Evolutionary conservation across 768 basidiomycete genomes (phyloP), one percentile per base, ranked within the genome.

Genomic region (Boletus rex-veris): DNA sequence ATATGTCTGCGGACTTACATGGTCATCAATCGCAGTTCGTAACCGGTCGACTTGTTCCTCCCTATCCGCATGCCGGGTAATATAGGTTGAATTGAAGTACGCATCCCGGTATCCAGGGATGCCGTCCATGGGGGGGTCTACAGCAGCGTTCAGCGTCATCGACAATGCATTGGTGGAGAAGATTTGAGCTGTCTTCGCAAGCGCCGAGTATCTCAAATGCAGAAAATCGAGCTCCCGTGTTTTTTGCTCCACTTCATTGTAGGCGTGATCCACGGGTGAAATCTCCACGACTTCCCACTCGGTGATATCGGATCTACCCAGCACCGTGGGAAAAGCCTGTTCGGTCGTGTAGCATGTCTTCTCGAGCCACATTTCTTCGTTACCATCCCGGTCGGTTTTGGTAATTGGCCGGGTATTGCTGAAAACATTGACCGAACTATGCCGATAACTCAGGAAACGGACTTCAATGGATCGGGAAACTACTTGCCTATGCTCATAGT

Each of bases 301-400:
- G 30, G 92, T 75, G 40, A 98, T 82, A 64, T 97, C 94, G 1
- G 92, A 93, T 21, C 96, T 83, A 31, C 90, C 84, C 36, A 98
- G 80, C 3, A 98, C 89, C 0, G 93, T 94, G 0, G 96, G 96
- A 73, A 95, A 94, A 4, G 83, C 79, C 61, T 92, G 89, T 69
- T 94, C 91, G 0, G 91, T 93, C 4, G 85, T 89, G 65, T 83
- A 87, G 62, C 82, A 85, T 0, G 89, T 92, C 74, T 96, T 98
- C 67, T 97, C 94, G 0, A 86, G 72, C 93, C 93, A 97, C 1
- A 80, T 69, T 67, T 91, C 88, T 66, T 90, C 86, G 28, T 73
- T 75, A 8, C 84, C 84, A 58, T 90, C 85, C 26, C 81, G 76
- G 48, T 77, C 80, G 9, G 75, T 66, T 66, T 85, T 90, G 51